Evolutionary conservation across 2,329 filamentous ascomycete genomes (phyloP).

Genomic region (Clonostachys solani): DNA sequence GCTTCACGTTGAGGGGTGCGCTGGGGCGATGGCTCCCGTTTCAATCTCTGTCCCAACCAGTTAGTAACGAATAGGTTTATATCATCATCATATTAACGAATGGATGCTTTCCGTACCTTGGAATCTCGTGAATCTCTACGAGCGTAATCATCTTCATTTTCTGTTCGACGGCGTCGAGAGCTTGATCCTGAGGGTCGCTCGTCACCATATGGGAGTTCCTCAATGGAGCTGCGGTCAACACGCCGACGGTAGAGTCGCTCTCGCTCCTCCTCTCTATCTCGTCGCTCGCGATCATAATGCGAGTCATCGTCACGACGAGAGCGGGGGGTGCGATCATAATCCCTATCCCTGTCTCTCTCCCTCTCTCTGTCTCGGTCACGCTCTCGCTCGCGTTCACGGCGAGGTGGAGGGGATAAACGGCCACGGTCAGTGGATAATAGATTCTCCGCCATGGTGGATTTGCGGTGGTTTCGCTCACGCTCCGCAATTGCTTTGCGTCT

Average conservation of each 20-base stretch:
- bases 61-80: too few species aligned
- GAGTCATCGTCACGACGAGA: constrained; percentile 59
- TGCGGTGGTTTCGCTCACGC: constrained; percentile 89
- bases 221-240: constrained; percentile 68
- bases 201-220: constrained; percentile 90
- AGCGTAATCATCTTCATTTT: constrained; percentile 69
- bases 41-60: constrained; percentile 40
- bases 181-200: constrained; percentile 47
- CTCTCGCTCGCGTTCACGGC: constrained; percentile 37
- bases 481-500: constrained; percentile 90
- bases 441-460: constrained; percentile 65
- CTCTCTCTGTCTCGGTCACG: constrained; percentile 33
- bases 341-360: constrained; percentile 32
- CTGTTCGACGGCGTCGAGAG: constrained; percentile 71
- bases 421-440: constrained; percentile 49
- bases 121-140: constrained; percentile 61
- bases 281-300: constrained; percentile 80
- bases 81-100: constrained; percentile 3
- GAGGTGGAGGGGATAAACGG: constrained; percentile 33
- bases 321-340: constrained; percentile 45
- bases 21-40: constrained; percentile 56
- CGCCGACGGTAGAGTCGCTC: constrained; percentile 85
- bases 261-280: constrained; percentile 84
- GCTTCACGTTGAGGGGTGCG: constrained; percentile 55
- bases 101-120: constrained; percentile 45